These are phyloP conservation scores for Cubamyces lactineus DNA, from an alignment of 768 basidiomycete species.

Conservation along the genomic window DNA sequence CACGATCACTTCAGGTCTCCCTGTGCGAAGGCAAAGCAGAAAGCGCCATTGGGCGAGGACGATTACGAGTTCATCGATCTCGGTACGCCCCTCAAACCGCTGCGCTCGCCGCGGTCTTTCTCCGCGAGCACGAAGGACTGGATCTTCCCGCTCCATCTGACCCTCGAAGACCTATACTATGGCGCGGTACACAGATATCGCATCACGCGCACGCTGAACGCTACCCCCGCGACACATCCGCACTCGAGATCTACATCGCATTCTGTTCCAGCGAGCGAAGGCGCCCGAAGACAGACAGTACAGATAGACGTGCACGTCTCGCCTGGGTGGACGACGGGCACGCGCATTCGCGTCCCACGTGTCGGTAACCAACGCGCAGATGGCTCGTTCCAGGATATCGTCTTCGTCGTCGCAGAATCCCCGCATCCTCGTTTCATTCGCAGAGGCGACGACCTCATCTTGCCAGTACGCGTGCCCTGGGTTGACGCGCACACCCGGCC, in stretches of 20 bases:
- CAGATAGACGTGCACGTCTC: slow-evolving; percentile 63
- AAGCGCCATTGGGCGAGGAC: slow-evolving; percentile 28
- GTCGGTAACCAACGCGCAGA: slow-evolving; percentile 67
- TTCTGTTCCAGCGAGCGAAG: neutral
- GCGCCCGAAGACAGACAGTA: slow-evolving; percentile 46
- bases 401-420: slow-evolving; percentile 64
- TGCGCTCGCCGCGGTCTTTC: slow-evolving; percentile 20
- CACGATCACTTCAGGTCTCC: slow-evolving; percentile 13
- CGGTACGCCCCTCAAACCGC: slow-evolving; percentile 22
- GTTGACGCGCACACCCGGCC: slow-evolving; percentile 43
- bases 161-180: slow-evolving; percentile 62
- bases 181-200: slow-evolving; percentile 61
- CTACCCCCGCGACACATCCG: neutral
- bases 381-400: slow-evolving; percentile 63
- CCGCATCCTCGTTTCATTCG: slow-evolving; percentile 61
- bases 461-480: slow-evolving; percentile 61
- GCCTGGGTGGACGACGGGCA: slow-evolving; percentile 63
- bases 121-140: slow-evolving; percentile 51
- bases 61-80: slow-evolving; percentile 35
- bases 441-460: slow-evolving; percentile 56
- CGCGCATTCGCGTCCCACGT: slow-evolving; percentile 60
- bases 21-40: slow-evolving; percentile 18
- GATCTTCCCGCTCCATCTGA: slow-evolving; percentile 64
- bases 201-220: slow-evolving; percentile 56
- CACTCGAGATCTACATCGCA: slow-evolving; percentile 30